Percentiles rank a stretch among this genome's conserved stretches.
phyloP scores from a whole-genome alignment of 768 basidiomycete species.

The Psilocybe azurescens region DNA sequence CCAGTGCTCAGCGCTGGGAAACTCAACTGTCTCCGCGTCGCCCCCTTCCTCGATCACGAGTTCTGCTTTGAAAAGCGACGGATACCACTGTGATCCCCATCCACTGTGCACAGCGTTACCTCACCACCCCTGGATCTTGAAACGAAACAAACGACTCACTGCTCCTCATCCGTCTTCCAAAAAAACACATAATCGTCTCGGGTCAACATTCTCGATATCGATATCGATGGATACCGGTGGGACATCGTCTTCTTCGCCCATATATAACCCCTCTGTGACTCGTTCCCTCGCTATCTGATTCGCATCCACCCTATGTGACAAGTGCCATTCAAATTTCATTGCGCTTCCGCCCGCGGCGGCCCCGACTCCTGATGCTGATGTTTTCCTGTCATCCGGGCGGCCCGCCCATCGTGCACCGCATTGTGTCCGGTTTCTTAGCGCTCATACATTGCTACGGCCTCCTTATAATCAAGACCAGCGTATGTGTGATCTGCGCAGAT shows the following conservation, averaged over 20 bases:
- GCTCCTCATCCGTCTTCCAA: conserved; percentile 45
- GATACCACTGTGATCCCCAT: conserved; percentile 57
- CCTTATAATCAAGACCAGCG: too few relatives aligned
- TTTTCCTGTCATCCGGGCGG: too few relatives aligned
- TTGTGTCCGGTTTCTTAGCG: too few relatives aligned
- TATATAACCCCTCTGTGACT: too few relatives aligned
- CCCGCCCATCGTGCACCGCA: too few relatives aligned
- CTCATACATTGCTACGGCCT: too few relatives aligned
- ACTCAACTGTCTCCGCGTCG: conserved; percentile 35
- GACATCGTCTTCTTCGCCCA: too few relatives aligned
- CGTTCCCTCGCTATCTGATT: conserved; percentile 1
- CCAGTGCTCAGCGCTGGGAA: conserved; percentile 64
- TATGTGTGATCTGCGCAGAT: too few relatives aligned
- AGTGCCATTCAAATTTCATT: too few relatives aligned
- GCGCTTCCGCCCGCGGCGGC: too few relatives aligned
- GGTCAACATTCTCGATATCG: conserved; percentile 19
- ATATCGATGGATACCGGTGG: background rate
- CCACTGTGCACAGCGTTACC: conserved; percentile 33
- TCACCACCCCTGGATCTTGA: background rate
- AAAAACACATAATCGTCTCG: conserved; percentile 49
- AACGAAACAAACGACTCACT: conserved; percentile 37
- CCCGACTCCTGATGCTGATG: too few relatives aligned
- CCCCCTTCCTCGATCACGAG: conserved; percentile 35
- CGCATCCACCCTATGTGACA: conserved; percentile 10
- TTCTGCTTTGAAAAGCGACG: conserved; percentile 47